A percentile compares a stretch with the other conserved stretches of the same genome.
These are phyloP conservation scores for Nannochloropsis oceanica DNA, from an alignment of 108 stramenopile genomes.

Conservation along the genomic window DNA sequence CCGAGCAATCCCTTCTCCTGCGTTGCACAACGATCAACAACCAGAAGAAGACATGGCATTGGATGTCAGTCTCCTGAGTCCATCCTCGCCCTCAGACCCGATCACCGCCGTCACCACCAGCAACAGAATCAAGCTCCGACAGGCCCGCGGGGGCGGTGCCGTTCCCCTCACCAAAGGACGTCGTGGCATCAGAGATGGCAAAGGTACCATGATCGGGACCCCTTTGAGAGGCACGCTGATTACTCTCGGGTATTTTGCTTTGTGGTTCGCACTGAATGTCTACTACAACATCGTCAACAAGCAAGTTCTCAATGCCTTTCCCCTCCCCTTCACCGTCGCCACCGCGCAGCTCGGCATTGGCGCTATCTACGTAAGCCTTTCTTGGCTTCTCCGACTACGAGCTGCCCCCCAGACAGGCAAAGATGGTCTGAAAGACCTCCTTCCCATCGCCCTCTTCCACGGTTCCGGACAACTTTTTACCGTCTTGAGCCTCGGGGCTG, in stretches of 20 bases:
- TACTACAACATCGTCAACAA: conserved; percentile 99
- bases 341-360: conserved; percentile 89
- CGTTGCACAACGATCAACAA: too few species aligned
- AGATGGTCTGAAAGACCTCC: conserved; percentile 62
- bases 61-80: too few species aligned
- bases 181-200: not conserved
- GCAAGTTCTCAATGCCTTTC: conserved; percentile 68
- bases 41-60: too few species aligned
- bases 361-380: conserved; percentile 62
- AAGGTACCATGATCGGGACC: not conserved
- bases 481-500: conserved; percentile 87
- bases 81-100: too few species aligned
- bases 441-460: conserved; percentile 88
- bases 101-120: not conserved
- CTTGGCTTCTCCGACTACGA: conserved; percentile 69
- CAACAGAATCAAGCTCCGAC: not conserved
- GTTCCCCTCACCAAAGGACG: not conserved
- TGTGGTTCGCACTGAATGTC: conserved; percentile 98
- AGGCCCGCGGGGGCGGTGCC: not conserved
- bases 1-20: too few species aligned
- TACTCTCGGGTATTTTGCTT: conserved; percentile 57
- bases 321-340: conserved; percentile 82
- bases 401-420: conserved; percentile 72
- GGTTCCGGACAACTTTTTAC: conserved; percentile 90
- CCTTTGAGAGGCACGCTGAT: not conserved